Conservation (phyloP, 768 basidiomycete species). For the Pulveroboletus ravenelii region DNA sequence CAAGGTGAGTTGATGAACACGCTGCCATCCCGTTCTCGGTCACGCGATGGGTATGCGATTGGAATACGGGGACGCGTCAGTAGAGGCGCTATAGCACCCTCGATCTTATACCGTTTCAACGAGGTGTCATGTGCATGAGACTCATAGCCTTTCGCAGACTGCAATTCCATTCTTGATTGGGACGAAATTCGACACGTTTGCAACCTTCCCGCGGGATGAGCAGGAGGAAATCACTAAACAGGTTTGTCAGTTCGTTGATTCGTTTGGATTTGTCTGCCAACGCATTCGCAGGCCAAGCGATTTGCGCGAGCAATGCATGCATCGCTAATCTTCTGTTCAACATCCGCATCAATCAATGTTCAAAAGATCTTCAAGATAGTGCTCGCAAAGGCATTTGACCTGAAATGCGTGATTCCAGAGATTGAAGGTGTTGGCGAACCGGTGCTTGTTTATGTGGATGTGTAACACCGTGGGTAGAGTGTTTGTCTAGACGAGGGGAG, state of each 20-base stretch:
- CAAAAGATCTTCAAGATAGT: constrained; percentile 99
- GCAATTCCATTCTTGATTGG: constrained; percentile 98
- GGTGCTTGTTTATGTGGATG: constrained; percentile 86
- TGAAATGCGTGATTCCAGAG: constrained; percentile 98
- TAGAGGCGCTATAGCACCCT: neutral
- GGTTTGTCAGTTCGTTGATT: constrained; percentile 39
- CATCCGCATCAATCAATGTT: constrained; percentile 97
- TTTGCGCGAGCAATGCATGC: constrained; percentile 99
- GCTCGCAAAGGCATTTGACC: constrained; percentile 93
- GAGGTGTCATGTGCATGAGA: constrained; percentile 5
- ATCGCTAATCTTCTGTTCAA: constrained; percentile 98
- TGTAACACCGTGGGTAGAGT: constrained; percentile 31
- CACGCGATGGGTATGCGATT: neutral
- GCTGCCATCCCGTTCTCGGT: neutral
- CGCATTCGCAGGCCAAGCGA: constrained; percentile 71
- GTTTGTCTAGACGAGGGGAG: constrained; percentile 16
- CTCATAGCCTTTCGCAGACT: constrained; percentile 51
- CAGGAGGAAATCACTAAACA: constrained; percentile 99
- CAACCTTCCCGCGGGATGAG: constrained; percentile 92
- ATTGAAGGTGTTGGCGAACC: constrained; percentile 97
- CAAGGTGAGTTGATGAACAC: constrained; percentile 56
- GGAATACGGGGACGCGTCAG: neutral
- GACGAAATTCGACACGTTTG: constrained; percentile 97
- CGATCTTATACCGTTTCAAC: constrained; percentile 2
- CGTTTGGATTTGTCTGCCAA: constrained; percentile 5